Conservation (phyloP, 768 basidiomycete species). For the Lentinus tigrinus region DNA sequence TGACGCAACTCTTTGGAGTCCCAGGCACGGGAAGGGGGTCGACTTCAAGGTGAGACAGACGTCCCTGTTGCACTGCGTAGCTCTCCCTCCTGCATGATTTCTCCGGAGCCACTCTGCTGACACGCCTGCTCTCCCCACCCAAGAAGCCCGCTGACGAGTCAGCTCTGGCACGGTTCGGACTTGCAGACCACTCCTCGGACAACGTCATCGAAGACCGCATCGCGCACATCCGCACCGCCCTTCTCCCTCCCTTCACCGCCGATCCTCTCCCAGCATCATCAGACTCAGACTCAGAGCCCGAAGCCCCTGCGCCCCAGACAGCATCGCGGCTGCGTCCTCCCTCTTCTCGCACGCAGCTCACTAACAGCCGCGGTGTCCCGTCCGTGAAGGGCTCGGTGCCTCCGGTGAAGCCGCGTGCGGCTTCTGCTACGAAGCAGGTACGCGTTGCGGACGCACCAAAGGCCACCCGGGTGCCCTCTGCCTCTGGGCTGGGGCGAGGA, state of each 20-base stretch:
- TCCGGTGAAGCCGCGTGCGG: not conserved
- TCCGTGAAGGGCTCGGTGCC: not conserved
- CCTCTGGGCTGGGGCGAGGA: not conserved
- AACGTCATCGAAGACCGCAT: slow-evolving; percentile 15
- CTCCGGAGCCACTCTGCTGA: not conserved
- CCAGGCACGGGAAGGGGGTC: not conserved
- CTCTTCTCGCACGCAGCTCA: not conserved
- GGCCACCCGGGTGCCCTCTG: not conserved
- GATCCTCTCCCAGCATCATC: not conserved
- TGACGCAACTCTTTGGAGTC: slow-evolving; percentile 8
- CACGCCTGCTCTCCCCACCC: not conserved
- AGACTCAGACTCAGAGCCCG: not conserved
- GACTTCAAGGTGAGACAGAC: slow-evolving; percentile 4
- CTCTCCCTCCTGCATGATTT: not conserved
- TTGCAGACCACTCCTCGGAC: not conserved
- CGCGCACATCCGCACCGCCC: slow-evolving; percentile 11
- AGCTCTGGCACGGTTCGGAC: not conserved
- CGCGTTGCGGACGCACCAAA: not conserved
- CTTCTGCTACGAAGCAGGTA: not conserved
- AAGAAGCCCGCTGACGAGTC: slow-evolving; percentile 1
- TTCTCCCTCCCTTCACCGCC: slow-evolving; percentile 12
- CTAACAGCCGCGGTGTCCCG: not conserved
- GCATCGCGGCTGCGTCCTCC: slow-evolving; percentile 3
- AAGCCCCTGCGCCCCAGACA: not conserved
- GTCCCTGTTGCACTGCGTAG: not conserved